Percentiles rank a stretch among this genome's conserved stretches.
Conservation (phyloP, 306 rosid genomes). For the Fagus sylvatica region DNA sequence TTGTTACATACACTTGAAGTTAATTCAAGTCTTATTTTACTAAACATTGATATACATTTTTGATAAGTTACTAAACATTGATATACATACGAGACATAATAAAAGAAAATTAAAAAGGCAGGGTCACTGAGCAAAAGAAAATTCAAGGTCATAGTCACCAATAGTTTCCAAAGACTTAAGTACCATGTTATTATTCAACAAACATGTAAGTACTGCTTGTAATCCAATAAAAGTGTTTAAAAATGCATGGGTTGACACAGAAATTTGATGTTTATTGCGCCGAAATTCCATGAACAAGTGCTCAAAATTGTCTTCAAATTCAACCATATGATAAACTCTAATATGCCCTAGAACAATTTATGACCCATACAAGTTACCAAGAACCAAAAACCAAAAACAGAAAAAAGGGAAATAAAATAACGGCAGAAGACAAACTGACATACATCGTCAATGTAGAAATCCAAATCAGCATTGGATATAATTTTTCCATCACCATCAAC, state of each 20-base stretch:
- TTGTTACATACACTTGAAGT: not conserved
- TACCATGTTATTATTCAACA: not conserved
- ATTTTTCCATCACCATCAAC: conserved; percentile 76
- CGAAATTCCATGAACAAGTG: not conserved
- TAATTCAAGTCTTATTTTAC: not conserved
- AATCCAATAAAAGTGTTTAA: not conserved
- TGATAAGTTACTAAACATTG: not conserved
- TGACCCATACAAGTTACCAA: not conserved
- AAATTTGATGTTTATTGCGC: not conserved
- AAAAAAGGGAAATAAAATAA: not conserved
- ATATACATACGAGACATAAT: not conserved
- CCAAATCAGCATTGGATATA: conserved; percentile 81
- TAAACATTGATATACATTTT: not conserved
- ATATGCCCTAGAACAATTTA: not conserved
- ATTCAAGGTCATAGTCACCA: not conserved
- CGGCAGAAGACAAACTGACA: conserved; percentile 22
- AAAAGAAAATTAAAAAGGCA: not conserved
- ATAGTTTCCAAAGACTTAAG: not conserved
- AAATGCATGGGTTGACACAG: not conserved
- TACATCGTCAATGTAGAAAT: conserved; percentile 89
- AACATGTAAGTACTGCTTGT: not conserved
- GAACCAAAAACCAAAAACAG: not conserved
- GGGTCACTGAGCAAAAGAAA: not conserved
- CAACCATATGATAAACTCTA: not conserved
- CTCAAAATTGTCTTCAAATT: not conserved